phyloP scores from a whole-genome alignment of 495 filamentous ascomycete genomes.

The Lasiosphaeria hispida region DNA sequence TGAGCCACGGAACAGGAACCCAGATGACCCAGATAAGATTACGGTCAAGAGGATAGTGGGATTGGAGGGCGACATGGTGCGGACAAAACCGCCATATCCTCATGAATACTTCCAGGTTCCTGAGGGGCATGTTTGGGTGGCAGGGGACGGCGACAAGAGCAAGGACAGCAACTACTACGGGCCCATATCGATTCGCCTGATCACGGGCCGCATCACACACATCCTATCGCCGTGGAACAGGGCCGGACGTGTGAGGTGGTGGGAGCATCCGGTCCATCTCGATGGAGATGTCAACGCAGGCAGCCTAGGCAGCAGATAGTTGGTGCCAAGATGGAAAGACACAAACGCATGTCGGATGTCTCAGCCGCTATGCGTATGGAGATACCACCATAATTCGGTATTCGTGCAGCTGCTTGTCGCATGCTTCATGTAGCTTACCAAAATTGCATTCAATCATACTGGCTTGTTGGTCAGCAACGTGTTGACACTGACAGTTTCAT shows the following conservation, averaged over 20 bases:
- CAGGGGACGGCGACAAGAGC: conserved; percentile 64
- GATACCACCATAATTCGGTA: too few relatives aligned
- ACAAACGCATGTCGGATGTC: too few relatives aligned
- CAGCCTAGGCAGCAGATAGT: too few relatives aligned
- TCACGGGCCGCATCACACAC: conserved; percentile 61
- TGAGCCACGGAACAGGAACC: conserved; percentile 50
- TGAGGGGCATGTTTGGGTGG: conserved; percentile 73
- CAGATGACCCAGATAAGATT: conserved; percentile 55
- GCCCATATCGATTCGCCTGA: conserved; percentile 58
- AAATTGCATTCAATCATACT: too few relatives aligned
- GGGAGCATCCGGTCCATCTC: conserved; percentile 36
- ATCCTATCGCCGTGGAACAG: conserved; percentile 59
- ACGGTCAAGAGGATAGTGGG: conserved; percentile 70
- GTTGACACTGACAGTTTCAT: too few relatives aligned
- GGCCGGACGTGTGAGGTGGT: conserved; percentile 51
- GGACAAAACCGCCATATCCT: conserved; percentile 60
- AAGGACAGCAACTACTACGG: conserved; percentile 77
- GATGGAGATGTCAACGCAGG: not conserved
- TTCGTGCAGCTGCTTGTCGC: too few relatives aligned
- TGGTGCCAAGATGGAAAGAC: too few relatives aligned
- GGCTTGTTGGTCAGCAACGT: too few relatives aligned
- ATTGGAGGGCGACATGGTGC: conserved; percentile 65
- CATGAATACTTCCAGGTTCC: conserved; percentile 58
- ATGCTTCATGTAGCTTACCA: too few relatives aligned
- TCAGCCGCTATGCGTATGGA: too few relatives aligned